Evolutionary conservation across 305 asterid species (phyloP).

Genomic region (Fraxinus paxiana): DNA sequence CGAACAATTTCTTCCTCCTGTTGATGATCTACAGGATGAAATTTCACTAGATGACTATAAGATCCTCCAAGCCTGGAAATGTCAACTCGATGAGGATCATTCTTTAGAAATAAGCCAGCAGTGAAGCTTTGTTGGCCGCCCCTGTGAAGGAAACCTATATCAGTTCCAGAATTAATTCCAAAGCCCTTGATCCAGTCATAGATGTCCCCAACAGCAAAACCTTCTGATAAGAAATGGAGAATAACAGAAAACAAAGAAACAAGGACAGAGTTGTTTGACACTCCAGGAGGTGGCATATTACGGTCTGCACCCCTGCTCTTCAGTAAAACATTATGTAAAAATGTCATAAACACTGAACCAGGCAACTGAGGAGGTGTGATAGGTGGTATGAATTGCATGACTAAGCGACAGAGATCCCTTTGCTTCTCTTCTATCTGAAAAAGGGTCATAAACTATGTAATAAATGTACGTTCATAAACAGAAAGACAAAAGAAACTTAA

Average conservation of each 20-base stretch:
- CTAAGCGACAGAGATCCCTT: conserved; percentile 81
- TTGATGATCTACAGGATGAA: conserved; percentile 44
- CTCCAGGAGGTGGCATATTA: conserved; percentile 87
- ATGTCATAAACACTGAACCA: conserved; percentile 79
- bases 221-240: conserved; percentile 92
- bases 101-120: conserved; percentile 65
- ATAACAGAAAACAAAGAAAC: conserved; percentile 70
- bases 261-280: conserved; percentile 86
- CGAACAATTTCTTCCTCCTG: conserved; percentile 67
- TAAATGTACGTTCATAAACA: conserved; percentile 5
- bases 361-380: conserved; percentile 68
- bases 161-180: conserved; percentile 50
- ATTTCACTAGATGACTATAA: conserved; percentile 61
- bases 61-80: conserved; percentile 94
- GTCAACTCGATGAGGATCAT: conserved; percentile 79
- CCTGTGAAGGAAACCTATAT: conserved; percentile 85
- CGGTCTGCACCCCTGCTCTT: conserved; percentile 95
- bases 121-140: conserved; percentile 83
- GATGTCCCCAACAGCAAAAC: conserved; percentile 55
- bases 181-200: conserved; percentile 68
- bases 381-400: conserved; percentile 90
- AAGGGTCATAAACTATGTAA: conserved; percentile 20
- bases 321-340: conserved; percentile 73
- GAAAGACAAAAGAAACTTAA: background rate
- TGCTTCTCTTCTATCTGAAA: conserved; percentile 92